phyloP scores from a whole-genome alignment of 2,329 filamentous ascomycete species.

The Trichocomaceae sp. region DNA sequence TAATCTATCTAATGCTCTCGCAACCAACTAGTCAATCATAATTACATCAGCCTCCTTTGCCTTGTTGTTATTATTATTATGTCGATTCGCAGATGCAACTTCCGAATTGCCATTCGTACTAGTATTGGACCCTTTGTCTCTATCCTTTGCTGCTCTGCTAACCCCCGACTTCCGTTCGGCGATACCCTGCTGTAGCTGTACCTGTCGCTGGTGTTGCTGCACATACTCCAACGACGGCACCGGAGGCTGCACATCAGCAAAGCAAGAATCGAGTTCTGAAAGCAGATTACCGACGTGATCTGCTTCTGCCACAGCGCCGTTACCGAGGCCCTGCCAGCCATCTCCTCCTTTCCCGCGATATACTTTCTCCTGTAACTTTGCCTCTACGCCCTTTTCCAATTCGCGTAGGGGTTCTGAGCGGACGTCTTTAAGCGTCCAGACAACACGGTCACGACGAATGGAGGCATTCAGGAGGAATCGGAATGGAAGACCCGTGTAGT shows the following conservation, averaged over 20 bases:
- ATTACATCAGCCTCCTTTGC: conserved; percentile 25
- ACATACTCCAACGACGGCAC: neutral
- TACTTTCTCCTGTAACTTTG: conserved; percentile 25
- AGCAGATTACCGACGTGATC: conserved; percentile 30
- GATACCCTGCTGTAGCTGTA: neutral
- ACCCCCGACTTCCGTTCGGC: neutral
- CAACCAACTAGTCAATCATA: conserved; percentile 29
- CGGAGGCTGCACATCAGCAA: conserved; percentile 15
- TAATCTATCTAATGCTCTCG: neutral
- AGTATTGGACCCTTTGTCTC: conserved; percentile 6
- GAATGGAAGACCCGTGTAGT: conserved; percentile 28
- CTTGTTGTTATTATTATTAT: no score
- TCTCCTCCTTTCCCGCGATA: conserved; percentile 33
- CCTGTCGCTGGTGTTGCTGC: neutral
- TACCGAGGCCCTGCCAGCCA: conserved; percentile 36
- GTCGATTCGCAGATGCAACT: conserved; percentile 10
- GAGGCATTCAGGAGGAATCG: conserved; percentile 28
- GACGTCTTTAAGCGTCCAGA: conserved; percentile 33
- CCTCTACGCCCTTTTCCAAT: conserved; percentile 17
- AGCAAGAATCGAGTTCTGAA: conserved; percentile 25
- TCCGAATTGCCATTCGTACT: conserved; percentile 3
- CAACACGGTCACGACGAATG: conserved; percentile 22
- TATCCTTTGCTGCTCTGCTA: neutral
- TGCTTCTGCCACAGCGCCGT: conserved; percentile 30
- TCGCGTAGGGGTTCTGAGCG: conserved; percentile 16